Base-by-base conservation (phyloP, 2,329 filamentous ascomycete species). In the Diplodia seriata region DNA sequence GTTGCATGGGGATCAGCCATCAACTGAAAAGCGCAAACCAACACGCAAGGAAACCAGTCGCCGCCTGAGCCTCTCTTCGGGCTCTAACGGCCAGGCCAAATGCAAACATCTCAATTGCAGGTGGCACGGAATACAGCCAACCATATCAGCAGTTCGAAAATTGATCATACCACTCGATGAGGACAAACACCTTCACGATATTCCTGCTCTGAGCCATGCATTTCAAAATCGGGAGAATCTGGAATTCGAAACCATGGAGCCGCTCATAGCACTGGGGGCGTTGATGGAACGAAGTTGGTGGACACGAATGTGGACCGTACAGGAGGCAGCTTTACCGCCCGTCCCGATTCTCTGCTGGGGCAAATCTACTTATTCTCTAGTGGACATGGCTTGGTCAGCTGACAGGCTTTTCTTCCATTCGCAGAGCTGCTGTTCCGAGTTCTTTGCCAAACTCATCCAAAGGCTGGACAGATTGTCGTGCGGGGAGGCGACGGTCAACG, bases 261-360 rank as follows among this genome's bases (percentile, higher is more conserved):
- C 57, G 3, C 15, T 62, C 18, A 12, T 62, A 7, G 59, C 59
- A 12, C 59, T 62, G 20, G 40, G 40, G 2, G 59, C 40, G 9
- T 51, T 62, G 20, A 20, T 62, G 26, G 38, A 20, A 9, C 40
- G 59, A 26, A 62, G 18, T 5, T 62, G 59, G 59, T 62, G 59
- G 59, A 49, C 59, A 11, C 59, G 59, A 1, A 20, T 36, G 9
- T 62, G 43, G 59, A 62, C 59, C 0, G 59, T 62, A 1, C 43
- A 62, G 4, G 59, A 62, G 23, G 59, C 59, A n/a, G 43, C 20
- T 9, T 12, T 62, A 43, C 59, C 59, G 7, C 59, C 40, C 4
- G 2, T 20, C 6, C 33, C 59, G 1, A 33, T 7, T 7, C 9
- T 62, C 0, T 38, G 15, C 12, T 62, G 43, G 4, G 59, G 59